A percentile compares a stretch with the other conserved stretches of the same genome.
phyloP scores from a whole-genome alignment of 768 basidiomycete species.

The Serendipita sp. region DNA sequence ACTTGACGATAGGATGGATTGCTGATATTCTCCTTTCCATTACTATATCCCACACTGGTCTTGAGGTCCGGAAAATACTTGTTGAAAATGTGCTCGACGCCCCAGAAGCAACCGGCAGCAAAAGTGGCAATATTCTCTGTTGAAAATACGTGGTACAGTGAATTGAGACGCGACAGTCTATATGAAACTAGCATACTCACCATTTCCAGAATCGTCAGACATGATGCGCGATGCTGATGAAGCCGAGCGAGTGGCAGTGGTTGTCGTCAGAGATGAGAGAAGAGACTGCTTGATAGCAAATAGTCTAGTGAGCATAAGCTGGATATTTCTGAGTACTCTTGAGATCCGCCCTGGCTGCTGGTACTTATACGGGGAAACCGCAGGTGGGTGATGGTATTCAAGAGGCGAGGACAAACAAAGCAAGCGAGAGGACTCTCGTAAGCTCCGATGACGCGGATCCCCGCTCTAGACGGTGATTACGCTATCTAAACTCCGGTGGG shows the following conservation, averaged over 20 bases:
- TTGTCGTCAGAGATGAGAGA: background rate
- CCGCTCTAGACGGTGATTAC: background rate
- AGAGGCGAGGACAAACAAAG: background rate
- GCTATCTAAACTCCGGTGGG: slow-evolving; percentile 1
- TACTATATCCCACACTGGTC: background rate
- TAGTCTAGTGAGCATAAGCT: background rate
- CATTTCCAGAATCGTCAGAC: slow-evolving; percentile 1
- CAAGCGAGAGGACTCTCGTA: too few species aligned
- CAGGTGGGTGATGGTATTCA: background rate
- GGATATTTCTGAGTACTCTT: background rate
- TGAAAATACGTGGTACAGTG: background rate
- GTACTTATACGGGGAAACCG: too few species aligned
- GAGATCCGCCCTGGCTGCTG: too few species aligned
- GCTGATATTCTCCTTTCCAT: background rate
- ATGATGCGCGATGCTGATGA: background rate
- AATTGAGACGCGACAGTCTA: too few species aligned
- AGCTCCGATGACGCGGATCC: background rate
- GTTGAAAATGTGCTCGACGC: slow-evolving; percentile 3
- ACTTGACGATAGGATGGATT: slow-evolving; percentile 55
- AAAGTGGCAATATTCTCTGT: background rate
- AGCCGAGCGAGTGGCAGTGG: background rate
- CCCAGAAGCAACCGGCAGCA: background rate
- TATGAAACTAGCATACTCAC: background rate
- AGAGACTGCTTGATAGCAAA: background rate
- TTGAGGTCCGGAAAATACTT: background rate